A percentile compares a stretch with the other conserved stretches of the same genome.
These are phyloP conservation scores for Ceratocystis huliohia DNA, from an alignment of 2,329 filamentous ascomycete genomes.

Conservation along the genomic window DNA sequence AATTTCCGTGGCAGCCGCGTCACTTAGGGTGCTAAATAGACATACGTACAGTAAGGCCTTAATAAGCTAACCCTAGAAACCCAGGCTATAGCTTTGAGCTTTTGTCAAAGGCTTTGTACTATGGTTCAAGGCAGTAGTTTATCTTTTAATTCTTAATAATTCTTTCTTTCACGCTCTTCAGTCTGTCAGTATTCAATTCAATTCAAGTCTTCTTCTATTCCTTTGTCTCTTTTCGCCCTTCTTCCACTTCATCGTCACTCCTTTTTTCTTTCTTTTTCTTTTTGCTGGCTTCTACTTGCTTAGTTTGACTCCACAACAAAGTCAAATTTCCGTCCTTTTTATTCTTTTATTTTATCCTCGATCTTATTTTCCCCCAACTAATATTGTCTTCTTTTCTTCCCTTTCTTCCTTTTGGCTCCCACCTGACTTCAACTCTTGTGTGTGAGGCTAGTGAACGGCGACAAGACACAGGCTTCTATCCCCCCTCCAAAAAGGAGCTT, in stretches of 20 bases:
- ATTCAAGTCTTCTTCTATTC: not conserved
- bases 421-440: not conserved
- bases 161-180: not conserved
- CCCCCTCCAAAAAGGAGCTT: not conserved
- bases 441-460: not conserved
- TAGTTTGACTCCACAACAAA: not conserved
- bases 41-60: too few relatives aligned
- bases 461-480: not conserved
- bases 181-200: too few relatives aligned
- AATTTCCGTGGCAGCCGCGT: too few relatives aligned
- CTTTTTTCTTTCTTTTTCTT: not conserved
- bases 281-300: not conserved
- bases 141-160: not conserved
- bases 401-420: constrained; percentile 5
- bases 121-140: too few relatives aligned
- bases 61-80: too few relatives aligned
- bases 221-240: not conserved
- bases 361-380: not conserved
- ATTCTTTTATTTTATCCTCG: not conserved
- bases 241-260: not conserved
- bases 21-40: too few relatives aligned
- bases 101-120: too few relatives aligned
- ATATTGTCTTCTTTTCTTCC: not conserved
- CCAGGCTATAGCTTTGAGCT: too few relatives aligned
- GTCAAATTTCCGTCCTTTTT: not conserved